Base-by-base conservation (phyloP, 176 grass and related monocot genomes). In the Eragrostis nindensis region DNA sequence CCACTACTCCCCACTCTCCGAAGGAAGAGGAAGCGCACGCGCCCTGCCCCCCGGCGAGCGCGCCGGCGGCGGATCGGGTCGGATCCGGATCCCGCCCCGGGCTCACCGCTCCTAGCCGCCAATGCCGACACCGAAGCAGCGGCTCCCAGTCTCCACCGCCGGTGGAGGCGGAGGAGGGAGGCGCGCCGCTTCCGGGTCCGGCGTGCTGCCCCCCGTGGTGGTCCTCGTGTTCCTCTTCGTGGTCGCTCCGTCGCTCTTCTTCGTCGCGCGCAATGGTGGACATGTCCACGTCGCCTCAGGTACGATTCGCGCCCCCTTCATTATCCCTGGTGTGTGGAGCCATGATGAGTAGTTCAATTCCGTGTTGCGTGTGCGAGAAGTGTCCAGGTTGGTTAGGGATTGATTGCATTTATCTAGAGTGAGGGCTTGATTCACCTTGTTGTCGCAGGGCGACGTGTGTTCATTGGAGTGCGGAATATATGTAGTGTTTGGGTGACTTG, bases 151-250 rank as follows among this genome's bases (percentile, higher is more conserved):
- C 85, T 63, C 82, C 46, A 54, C 48, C 11, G 50, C 74, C 21
- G 68, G 52, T 7, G 66, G 59, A 16, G 70, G n/a, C 12, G 83
- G 79, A 36, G 79, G 70, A 27, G 87, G 86, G 86, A 83, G 94
- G 86, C 87, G 80, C 82, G 60, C 79, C 48, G 74, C 68, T 22
- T 63, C 74, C 61, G 76, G 84, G 48, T 73, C 72, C 7, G 62
- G 80, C 60, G 68, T 71, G 36, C 47, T 89, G 69, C 78, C 81
- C 21, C 83, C 88, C 26, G 70, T 78, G 62, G 77, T 92, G 75
- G 71, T 98, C 27, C 86, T 93, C 43, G 83, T 95, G 4, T 91
- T 95, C 81, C 77, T 94, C 60, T 86, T 91, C 80, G 69, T 98
- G 32, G 41, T 98, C 26, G 87, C 86, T 7, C 90, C 88, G 25